phyloP scores from a whole-genome alignment of 23 red algal species.

The Gracilariopsis chorda region DNA sequence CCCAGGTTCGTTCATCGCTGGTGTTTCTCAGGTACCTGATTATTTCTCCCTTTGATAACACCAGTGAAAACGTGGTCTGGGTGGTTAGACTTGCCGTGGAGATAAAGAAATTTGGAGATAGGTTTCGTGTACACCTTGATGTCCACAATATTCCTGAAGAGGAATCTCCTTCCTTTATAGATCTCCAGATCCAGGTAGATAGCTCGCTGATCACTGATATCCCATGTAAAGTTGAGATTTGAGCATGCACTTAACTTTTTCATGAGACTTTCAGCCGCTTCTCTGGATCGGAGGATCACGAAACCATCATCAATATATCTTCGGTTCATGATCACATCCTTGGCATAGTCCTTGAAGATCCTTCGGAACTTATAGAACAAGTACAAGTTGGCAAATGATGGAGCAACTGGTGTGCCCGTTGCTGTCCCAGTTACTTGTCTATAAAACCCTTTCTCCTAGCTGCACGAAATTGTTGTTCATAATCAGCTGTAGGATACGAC shows the following conservation, averaged over 20 bases:
- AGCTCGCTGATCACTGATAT: neutral
- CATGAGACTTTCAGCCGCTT: neutral
- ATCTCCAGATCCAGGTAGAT: neutral
- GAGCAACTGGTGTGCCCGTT: neutral
- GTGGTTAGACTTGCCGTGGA: neutral
- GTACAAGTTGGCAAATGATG: neutral
- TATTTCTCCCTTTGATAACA: neutral
- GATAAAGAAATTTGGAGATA: neutral
- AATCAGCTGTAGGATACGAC: neutral
- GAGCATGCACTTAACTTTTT: neutral
- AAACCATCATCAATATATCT: neutral
- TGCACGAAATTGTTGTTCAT: neutral
- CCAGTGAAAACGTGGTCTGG: neutral
- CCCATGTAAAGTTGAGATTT: neutral
- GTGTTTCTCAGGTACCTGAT: neutral
- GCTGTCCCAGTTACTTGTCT: neutral
- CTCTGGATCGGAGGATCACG: neutral
- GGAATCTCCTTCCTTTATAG: neutral
- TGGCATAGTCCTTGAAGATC: neutral
- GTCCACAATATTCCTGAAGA: neutral
- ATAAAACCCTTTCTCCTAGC: neutral
- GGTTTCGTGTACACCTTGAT: neutral
- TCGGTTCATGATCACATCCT: neutral
- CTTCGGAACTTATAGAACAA: neutral
- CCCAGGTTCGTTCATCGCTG: neutral